phyloP scores from a whole-genome alignment of 129 eudicot species.

The Flaveria brownii region DNA sequence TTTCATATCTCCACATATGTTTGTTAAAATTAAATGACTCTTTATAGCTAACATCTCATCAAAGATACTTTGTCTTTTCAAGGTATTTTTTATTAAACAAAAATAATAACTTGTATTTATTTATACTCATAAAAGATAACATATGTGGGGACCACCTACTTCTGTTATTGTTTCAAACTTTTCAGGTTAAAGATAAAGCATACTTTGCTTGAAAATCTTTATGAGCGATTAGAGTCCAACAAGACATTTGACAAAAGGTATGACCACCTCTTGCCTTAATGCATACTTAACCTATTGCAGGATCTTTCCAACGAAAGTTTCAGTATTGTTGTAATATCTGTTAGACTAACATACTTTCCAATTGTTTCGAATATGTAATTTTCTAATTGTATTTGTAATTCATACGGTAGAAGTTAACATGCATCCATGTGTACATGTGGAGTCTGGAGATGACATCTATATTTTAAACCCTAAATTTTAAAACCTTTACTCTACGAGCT shows the following conservation, averaged over 20 bases:
- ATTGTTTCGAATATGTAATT: neutral
- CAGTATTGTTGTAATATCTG: conserved; percentile 11
- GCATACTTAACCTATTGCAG: neutral
- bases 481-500: too few species aligned
- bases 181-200: neutral
- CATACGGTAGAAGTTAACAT: neutral
- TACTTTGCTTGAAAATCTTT: neutral
- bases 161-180: neutral
- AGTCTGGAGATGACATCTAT: too few species aligned
- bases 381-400: neutral
- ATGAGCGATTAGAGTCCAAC: neutral
- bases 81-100: neutral
- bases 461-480: too few species aligned
- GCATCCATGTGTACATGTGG: too few species aligned
- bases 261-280: neutral
- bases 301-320: conserved; percentile 19
- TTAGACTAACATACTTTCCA: neutral
- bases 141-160: neutral
- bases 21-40: neutral
- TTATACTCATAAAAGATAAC: too few species aligned
- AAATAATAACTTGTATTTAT: too few species aligned
- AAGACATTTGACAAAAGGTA: neutral
- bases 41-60: neutral
- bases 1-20: neutral
- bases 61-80: neutral